Percentiles rank a stretch among this genome's conserved stretches.
phyloP scores from a whole-genome alignment of 2,329 filamentous ascomycete genomes.

The Monilinia vaccinii-corymbosi region DNA sequence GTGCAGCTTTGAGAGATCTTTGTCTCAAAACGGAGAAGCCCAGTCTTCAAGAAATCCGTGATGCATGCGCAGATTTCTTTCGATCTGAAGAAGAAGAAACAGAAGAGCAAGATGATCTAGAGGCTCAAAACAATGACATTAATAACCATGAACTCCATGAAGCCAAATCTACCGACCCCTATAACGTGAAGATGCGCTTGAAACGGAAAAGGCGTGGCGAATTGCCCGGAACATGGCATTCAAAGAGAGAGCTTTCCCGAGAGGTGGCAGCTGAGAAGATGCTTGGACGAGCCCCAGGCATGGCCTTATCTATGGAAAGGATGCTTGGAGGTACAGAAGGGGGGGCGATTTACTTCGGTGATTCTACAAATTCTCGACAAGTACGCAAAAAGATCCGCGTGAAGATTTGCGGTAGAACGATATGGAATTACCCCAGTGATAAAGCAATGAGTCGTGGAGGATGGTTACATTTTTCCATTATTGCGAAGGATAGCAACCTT shows the following conservation, averaged over 20 bases:
- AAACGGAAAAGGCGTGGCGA: slow-evolving; percentile 8
- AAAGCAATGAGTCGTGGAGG: slow-evolving; percentile 38
- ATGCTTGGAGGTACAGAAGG: slow-evolving; percentile 11
- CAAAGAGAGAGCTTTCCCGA: slow-evolving; percentile 20
- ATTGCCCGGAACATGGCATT: slow-evolving; percentile 23
- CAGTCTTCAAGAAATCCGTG: slow-evolving; percentile 39
- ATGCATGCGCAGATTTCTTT: slow-evolving; percentile 41
- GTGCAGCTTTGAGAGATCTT: slow-evolving; percentile 37
- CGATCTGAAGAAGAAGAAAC: slow-evolving; percentile 33
- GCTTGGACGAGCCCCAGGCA: neutral
- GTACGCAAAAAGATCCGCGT: slow-evolving; percentile 33
- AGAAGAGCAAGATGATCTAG: slow-evolving; percentile 28
- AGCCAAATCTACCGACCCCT: slow-evolving; percentile 5
- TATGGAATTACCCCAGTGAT: slow-evolving; percentile 43
- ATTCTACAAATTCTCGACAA: slow-evolving; percentile 29
- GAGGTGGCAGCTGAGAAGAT: slow-evolving; percentile 20
- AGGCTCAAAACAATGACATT: slow-evolving; percentile 15
- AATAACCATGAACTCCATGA: neutral
- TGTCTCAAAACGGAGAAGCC: slow-evolving; percentile 40
- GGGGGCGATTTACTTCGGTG: slow-evolving; percentile 28
- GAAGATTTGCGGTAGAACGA: slow-evolving; percentile 38
- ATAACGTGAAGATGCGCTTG: neutral
- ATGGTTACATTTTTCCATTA: slow-evolving; percentile 42
- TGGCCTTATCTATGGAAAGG: slow-evolving; percentile 26
- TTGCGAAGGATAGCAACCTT: slow-evolving; percentile 39